Evolutionary conservation across 306 rosid genomes (phyloP).

Genomic region (Vicia sativa): DNA sequence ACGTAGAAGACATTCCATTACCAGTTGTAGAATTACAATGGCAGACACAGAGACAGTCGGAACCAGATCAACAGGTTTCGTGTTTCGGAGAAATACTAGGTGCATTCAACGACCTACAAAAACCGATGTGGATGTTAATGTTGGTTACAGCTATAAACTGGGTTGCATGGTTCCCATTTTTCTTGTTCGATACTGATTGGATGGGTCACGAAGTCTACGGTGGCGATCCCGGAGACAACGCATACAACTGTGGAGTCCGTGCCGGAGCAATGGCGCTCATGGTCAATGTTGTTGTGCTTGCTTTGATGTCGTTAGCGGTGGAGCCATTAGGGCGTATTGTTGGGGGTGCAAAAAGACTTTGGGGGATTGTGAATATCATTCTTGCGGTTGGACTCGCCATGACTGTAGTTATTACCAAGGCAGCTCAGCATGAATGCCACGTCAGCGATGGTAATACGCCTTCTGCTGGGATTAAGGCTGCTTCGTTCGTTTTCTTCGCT

Average conservation of each 20-base stretch:
- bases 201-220: conserved; percentile 87
- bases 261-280: conserved; percentile 60
- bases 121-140: conserved; percentile 69
- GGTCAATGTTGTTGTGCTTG: conserved; percentile 72
- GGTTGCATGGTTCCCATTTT: conserved; percentile 80
- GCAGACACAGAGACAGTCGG: neutral
- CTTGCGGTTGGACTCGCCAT: conserved; percentile 49
- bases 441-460: neutral
- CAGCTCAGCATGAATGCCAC: conserved; percentile 41
- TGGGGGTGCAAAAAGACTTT: conserved; percentile 65
- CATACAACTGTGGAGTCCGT: conserved; percentile 59
- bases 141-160: conserved; percentile 71
- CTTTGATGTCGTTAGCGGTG: conserved; percentile 47
- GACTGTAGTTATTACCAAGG: conserved; percentile 57
- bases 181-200: conserved; percentile 81
- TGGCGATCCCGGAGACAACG: conserved; percentile 39
- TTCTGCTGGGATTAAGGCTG: conserved; percentile 36
- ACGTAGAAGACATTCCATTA: conserved; percentile 41
- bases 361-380: conserved; percentile 72
- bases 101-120: conserved; percentile 46
- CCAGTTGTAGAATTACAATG: neutral
- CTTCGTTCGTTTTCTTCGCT: conserved; percentile 55
- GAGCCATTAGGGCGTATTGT: conserved; percentile 50
- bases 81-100: conserved; percentile 39
- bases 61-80: neutral